Evolutionary conservation across 73 alveolate species (phyloP), one percentile per base, ranked within the genome.

Genomic region (Paramecium sexaurelia): DNA sequence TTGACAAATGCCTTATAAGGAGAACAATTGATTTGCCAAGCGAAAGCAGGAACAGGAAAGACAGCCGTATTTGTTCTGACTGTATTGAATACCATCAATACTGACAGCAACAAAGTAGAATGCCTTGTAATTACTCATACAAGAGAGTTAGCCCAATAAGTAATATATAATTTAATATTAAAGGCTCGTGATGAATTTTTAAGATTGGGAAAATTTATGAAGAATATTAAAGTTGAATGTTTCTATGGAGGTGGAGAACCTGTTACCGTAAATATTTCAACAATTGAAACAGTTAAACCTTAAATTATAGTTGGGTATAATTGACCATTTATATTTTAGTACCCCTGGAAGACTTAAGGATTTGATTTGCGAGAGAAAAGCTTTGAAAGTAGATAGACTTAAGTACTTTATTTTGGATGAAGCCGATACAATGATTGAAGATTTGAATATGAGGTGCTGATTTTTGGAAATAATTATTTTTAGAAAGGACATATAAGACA

Each of bases 41-140:
- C 99, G 92, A 98, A 97, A 84, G 91, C 98, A 67, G 99, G 99
- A 93, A 99, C 99, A 99, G 99, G 99, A 78, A 99, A 99, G 97
- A 99, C 99, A 47, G 99, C 99, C 29, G 99, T 99, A 78, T 99
- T 98, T 92, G 99, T 99, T 37, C 90, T 99, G 91, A 96, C 99
- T 15, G 98, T 98, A 83, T 96, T 99, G 27, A 97, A 98, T 57
- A 95, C 98, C 88, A 91, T 99, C 75, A 98, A 97, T 67, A 95
- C 95, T 88, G 97, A 97, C 73, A 98, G 98, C 83, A 97, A 98
- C 92, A 99, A 99, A 32, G 99, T 97, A 85, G 91, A 98, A 27
- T 99, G 99, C 22, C 92, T 99, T 75, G 98, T 99, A 61, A 96
- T 99, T 15, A 94, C 99, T 92, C 99, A 98, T 95, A 98, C 99